Percentiles rank a stretch among this genome's conserved stretches.
These are phyloP conservation scores for Bromus sterilis DNA, from an alignment of 176 grass and related monocot genomes.

Conservation along the genomic window DNA sequence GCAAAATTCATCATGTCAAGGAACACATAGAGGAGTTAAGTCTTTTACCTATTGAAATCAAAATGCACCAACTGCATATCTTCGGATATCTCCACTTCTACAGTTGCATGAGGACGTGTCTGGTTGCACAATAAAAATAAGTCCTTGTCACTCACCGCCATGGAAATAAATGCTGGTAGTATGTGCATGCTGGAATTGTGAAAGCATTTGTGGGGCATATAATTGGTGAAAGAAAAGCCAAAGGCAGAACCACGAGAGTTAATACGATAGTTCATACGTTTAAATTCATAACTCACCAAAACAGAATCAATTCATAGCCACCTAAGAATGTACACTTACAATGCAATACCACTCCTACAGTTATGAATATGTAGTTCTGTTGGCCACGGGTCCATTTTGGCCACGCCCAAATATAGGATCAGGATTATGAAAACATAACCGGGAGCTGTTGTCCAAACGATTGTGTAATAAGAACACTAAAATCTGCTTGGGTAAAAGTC, in stretches of 20 bases:
- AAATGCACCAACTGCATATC: slow-evolving; percentile 99
- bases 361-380: neutral
- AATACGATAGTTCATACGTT: neutral
- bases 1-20: neutral
- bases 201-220: neutral
- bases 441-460: neutral
- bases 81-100: slow-evolving; percentile 99
- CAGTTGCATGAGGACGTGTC: slow-evolving; percentile 98
- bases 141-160: neutral
- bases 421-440: neutral
- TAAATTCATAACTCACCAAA: slow-evolving; percentile 11
- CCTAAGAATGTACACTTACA: neutral
- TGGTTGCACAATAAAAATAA: slow-evolving; percentile 32
- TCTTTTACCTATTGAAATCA: slow-evolving; percentile 91
- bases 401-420: neutral
- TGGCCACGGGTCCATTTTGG: neutral
- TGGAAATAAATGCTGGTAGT: neutral
- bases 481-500: neutral
- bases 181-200: neutral
- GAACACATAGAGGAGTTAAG: neutral
- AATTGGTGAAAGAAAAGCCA: neutral
- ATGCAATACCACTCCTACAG: neutral
- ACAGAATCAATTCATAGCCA: neutral
- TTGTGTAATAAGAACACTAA: neutral
- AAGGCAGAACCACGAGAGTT: neutral